Evolutionary conservation across 2,329 filamentous ascomycete species (phyloP).

Genomic region (Pseudogymnoascus sp.): DNA sequence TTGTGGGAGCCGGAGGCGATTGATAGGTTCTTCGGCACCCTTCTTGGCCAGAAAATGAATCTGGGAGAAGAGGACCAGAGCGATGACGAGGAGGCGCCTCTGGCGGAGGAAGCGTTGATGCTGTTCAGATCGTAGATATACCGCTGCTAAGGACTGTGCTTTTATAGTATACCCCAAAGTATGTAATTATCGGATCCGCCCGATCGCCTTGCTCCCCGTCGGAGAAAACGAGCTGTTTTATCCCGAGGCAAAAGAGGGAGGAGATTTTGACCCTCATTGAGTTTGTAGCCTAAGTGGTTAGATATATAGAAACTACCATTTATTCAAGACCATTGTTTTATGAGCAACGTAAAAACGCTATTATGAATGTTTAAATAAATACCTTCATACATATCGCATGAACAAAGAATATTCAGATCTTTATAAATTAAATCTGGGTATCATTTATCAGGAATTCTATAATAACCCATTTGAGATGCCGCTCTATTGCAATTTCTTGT

Average conservation of each 20-base stretch:
- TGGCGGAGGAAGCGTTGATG: conserved; percentile 24
- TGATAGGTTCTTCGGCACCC: conserved; percentile 65
- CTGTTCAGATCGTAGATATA: conserved; percentile 24
- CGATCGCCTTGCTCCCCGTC: not conserved
- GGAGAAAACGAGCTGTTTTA: not conserved
- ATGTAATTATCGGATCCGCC: not conserved
- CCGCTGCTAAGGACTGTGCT: not conserved
- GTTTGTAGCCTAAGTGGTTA: not conserved
- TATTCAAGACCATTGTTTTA: not conserved
- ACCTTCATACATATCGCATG: not conserved
- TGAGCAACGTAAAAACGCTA: not conserved
- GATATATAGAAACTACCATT: not conserved
- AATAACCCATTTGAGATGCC: not conserved
- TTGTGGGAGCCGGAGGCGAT: conserved; percentile 73
- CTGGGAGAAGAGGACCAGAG: conserved; percentile 50
- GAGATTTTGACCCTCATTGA: not conserved
- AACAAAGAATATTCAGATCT: not conserved
- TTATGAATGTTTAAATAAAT: not conserved
- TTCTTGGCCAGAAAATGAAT: conserved; percentile 62
- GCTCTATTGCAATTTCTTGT: not conserved
- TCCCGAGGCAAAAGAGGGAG: not conserved
- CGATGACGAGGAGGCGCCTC: conserved; percentile 39
- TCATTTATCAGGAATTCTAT: not conserved
- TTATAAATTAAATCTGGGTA: not conserved
- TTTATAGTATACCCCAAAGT: not conserved